Base-by-base conservation (phyloP, 2,329 filamentous ascomycete genomes). In the Raffaelea albimanens region DNA sequence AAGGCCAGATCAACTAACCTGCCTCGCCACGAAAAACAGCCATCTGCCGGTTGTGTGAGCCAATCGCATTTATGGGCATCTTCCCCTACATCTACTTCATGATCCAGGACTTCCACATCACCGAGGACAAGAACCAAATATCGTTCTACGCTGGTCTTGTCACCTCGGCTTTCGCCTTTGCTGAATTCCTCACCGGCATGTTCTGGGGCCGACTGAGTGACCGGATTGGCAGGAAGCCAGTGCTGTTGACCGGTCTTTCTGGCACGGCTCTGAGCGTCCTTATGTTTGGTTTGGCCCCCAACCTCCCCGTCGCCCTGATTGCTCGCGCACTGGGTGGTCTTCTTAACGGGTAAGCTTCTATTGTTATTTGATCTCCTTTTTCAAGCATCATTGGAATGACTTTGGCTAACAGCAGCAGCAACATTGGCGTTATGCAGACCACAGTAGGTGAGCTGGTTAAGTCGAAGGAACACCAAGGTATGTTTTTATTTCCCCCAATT, bases 1-100 rank as follows among this genome's bases (percentile, higher is more conserved):
- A 45, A 33, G 18, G 18, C 33, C 22, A 36, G 14, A 16, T 3
- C 16, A 18, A 19, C 21, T 11, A 22, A 14, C 20, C 8, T 16
- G 23, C 44, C 46, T 38, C 43, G 46, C 40, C 41, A 36, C 45
- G 46, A 55, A 46, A n/a, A 42, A 39, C 53, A 94, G 90, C 89
- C 41, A 75, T 95, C 60, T 95, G 90, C 68, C 84, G 93, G 61
- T 91, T 98, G 71, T 96, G 89, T 73, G 93, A 98, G 64, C 93
- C 93, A 45, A 97, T 98, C 65, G 93, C 93, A 5, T 97, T 98
- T 74, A 97, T 96, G 88, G 96, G 90, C 46, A 96, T 97, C 57
- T 97, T 98, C 63, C 93, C 93, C 2, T 98, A 97, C 66, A 89
- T 95, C 57, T 97, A 95, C 71, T 91, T 86, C 71, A 97, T 98